Conservation (phyloP, 306 rosid species). For the Sicyos baderoa region DNA sequence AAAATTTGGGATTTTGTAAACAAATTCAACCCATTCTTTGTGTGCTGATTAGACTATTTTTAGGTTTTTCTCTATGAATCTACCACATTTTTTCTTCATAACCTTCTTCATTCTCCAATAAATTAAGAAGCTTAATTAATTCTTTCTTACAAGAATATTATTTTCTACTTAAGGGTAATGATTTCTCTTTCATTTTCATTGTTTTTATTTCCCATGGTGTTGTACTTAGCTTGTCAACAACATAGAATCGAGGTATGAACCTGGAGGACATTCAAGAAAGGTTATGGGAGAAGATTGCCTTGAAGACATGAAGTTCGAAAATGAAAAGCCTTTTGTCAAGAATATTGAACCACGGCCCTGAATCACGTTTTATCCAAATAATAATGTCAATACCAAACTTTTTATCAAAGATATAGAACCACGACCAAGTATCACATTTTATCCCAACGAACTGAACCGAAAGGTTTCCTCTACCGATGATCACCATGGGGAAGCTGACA, state of each 20-base stretch:
- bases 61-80: not conserved
- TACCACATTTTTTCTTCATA: not conserved
- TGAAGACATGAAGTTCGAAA: not conserved
- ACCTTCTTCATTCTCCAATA: too few relatives aligned
- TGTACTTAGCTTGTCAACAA: not conserved
- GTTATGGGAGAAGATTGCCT: not conserved
- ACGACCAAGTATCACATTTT: not conserved
- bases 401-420: not conserved
- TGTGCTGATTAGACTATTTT: not conserved
- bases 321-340: not conserved
- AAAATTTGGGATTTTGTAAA: too few relatives aligned
- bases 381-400: not conserved
- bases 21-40: not conserved
- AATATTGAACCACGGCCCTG: slow-evolving; percentile 21
- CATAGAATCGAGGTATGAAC: not conserved
- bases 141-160: not conserved
- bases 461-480: not conserved
- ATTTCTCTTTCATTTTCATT: not conserved
- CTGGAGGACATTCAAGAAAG: not conserved
- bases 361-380: not conserved
- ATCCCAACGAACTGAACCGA: not conserved
- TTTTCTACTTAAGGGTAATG: not conserved
- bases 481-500: not conserved
- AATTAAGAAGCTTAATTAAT: too few relatives aligned
- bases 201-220: not conserved